A percentile compares a stretch with the other conserved stretches of the same genome.
These are phyloP conservation scores for Eimeria sp. DNA, from an alignment of 169 alveolate genomes.

Conservation along the genomic window DNA sequence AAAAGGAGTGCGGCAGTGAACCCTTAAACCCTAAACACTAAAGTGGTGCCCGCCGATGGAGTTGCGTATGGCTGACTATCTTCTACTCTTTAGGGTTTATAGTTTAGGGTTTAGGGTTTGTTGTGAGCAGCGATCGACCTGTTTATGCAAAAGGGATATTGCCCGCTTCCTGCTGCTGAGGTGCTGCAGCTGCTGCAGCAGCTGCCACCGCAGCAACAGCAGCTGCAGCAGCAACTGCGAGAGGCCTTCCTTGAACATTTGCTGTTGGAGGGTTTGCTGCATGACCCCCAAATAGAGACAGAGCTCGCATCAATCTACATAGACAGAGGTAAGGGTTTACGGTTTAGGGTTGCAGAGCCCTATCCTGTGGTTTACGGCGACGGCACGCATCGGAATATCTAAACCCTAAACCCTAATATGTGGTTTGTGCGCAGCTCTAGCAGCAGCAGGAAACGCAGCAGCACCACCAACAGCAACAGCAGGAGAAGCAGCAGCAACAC, in stretches of 20 bases:
- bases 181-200: constrained; percentile 58
- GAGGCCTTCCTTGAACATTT: not conserved
- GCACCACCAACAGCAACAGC: constrained; percentile 1
- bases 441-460: constrained; percentile 13
- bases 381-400: not conserved
- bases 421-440: constrained; percentile 17
- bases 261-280: constrained; percentile 35
- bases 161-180: constrained; percentile 52
- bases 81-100: not conserved
- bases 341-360: not conserved
- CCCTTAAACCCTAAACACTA: not conserved
- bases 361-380: not conserved
- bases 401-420: constrained; percentile 9
- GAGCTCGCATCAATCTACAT: constrained; percentile 23
- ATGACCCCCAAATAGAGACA: not conserved
- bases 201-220: not conserved
- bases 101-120: constrained; percentile 8
- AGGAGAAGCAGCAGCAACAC: not conserved
- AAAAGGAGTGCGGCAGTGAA: not conserved
- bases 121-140: not conserved
- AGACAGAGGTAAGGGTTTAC: constrained; percentile 11
- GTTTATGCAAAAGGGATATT: not conserved
- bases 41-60: not conserved
- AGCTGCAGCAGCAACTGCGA: not conserved
- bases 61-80: not conserved